Evolutionary conservation across 257 asterid genomes (phyloP), one percentile per base, ranked within the genome.

Genomic region (Solanum chilense): DNA sequence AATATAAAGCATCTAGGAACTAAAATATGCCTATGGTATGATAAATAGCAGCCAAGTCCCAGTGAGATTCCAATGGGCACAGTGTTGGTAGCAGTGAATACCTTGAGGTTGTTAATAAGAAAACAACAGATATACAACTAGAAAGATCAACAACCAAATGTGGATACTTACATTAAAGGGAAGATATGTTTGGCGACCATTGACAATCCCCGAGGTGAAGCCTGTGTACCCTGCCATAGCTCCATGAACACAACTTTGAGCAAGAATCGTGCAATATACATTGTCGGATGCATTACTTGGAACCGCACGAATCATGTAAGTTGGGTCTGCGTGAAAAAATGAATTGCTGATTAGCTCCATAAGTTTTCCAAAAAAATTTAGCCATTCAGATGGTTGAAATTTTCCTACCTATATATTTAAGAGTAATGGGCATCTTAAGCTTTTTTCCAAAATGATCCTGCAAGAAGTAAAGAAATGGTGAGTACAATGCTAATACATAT

Each of bases 181-280:
- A 29, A 92, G 90, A 83, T 88, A 92, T 44, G 94, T 92, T 27
- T 92, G 91, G 45, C 91, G 92, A 60, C 93, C 92, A 89, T 92
- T 90, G 33, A 92, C 94, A 83, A 92, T 89, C 78, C 94, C 94
- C 23, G 62, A 68, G 74, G 93, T 92, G 88, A 90, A 91, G 88
- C 93, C 93, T 23, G 93, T 89, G 88, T 64, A 92, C 64, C 94
- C 94, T 37, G 93, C 91, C 93, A 92, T 92, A 60, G 92, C 92
- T 91, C 94, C 94, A 86, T 92, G 94, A 47, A 92, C 93, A 85
- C 91, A 85, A 89, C 94, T 91, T 91, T 92, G 94, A 76, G 94
- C 94, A 87, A 92, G 93, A 84, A 92, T 90, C 29, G 94, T 90
- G 89, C 94, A 92, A 88, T 92, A 89, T 41, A 92, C 94, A 58